These are phyloP conservation scores for Vitrella brassicaformis DNA, from an alignment of 73 alveolate species.

Conservation along the genomic window DNA sequence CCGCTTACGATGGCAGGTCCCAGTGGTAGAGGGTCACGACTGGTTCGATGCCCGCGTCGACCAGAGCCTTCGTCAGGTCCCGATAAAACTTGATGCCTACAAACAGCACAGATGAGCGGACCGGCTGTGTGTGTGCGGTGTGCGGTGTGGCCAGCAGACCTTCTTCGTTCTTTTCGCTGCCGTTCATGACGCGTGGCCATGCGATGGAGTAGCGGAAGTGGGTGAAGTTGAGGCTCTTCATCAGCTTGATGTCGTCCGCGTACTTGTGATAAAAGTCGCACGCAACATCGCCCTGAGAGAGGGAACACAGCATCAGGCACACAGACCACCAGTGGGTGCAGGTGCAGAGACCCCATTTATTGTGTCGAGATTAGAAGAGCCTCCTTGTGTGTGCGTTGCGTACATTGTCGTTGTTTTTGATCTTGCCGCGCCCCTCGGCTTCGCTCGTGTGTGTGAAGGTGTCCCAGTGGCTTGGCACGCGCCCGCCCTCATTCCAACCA, in stretches of 20 bases:
- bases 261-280: slow-evolving; percentile 54
- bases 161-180: slow-evolving; percentile 1
- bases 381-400: too few species aligned
- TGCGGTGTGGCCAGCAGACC: too few species aligned
- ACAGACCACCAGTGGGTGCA: too few species aligned
- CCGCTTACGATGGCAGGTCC: slow-evolving; percentile 54
- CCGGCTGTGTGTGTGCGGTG: too few species aligned
- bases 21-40: slow-evolving; percentile 49
- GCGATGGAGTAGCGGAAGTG: slow-evolving; percentile 41
- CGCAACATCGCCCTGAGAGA: slow-evolving; percentile 51
- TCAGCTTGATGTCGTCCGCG: slow-evolving; percentile 38
- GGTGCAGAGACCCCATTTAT: too few species aligned
- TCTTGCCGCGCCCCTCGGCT: too few species aligned
- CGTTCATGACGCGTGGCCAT: slow-evolving; percentile 42
- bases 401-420: too few species aligned
- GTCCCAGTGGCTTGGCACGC: slow-evolving; percentile 24
- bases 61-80: slow-evolving; percentile 19
- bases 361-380: too few species aligned
- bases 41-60: slow-evolving; percentile 36
- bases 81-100: slow-evolving; percentile 36
- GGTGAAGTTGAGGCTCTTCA: slow-evolving; percentile 36
- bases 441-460: slow-evolving; percentile 1
- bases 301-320: too few species aligned
- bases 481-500: slow-evolving; percentile 22
- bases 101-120: too few species aligned